Conservation (phyloP, 352 stramenopile genomes). For the Globisporangium nagaii region DNA sequence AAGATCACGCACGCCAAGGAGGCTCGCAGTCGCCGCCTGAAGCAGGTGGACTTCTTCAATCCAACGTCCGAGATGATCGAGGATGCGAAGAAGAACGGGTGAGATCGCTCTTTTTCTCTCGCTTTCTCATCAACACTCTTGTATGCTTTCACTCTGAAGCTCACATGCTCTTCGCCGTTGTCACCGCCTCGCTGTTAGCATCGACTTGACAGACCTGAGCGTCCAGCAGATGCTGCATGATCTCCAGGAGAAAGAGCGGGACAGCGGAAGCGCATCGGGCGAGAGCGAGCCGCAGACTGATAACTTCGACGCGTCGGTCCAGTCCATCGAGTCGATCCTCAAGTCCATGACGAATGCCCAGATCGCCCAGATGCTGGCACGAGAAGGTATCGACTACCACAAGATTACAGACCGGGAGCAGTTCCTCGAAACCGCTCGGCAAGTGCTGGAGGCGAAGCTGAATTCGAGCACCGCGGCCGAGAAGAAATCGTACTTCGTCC, state of each 20-base stretch:
- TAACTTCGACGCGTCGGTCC: conserved; percentile 13
- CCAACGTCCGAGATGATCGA: conserved; percentile 72
- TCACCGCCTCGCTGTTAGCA: conserved; percentile 23
- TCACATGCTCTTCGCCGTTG: neutral
- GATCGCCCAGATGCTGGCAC: conserved; percentile 52
- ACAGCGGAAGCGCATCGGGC: conserved; percentile 19
- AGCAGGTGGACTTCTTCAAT: conserved; percentile 74
- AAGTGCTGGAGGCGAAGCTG: conserved; percentile 62
- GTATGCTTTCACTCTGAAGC: neutral
- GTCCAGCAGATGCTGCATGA: conserved; percentile 81
- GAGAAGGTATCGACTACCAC: conserved; percentile 73
- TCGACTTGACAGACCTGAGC: conserved; percentile 65
- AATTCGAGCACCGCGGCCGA: conserved; percentile 13
- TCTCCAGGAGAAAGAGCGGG: conserved; percentile 63
- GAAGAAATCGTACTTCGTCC: conserved; percentile 45
- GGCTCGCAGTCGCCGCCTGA: conserved; percentile 34
- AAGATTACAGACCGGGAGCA: conserved; percentile 69
- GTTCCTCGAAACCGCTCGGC: conserved; percentile 65
- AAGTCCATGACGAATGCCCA: conserved; percentile 68
- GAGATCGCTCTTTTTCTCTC: neutral
- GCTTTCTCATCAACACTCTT: too few relatives aligned
- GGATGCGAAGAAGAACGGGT: conserved; percentile 76
- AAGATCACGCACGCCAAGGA: conserved; percentile 55
- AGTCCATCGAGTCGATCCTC: conserved; percentile 71
- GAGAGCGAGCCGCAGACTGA: neutral